Conservation (phyloP, 345 rosid species). For the Gossypium stocksii region DNA sequence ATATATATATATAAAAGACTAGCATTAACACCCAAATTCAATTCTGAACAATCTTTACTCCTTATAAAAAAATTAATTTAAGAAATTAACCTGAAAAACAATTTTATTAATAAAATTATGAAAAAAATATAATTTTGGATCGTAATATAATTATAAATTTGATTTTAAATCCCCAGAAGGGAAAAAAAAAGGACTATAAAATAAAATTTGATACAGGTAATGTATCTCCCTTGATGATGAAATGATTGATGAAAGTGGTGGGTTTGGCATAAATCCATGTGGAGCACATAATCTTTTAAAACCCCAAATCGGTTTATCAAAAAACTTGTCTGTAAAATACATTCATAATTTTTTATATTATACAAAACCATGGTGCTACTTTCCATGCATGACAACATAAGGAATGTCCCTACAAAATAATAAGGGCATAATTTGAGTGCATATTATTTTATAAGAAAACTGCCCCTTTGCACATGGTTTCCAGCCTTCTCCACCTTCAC, state of each 20-base stretch:
- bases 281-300: constrained; percentile 22
- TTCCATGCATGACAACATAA: constrained; percentile 10
- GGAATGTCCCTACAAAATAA: constrained; percentile 24
- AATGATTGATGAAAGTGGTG: constrained; percentile 23
- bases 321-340: background rate
- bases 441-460: background rate
- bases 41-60: too few relatives aligned
- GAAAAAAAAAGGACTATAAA: background rate
- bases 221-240: constrained; percentile 14
- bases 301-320: background rate
- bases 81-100: too few relatives aligned
- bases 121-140: background rate
- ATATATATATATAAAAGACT: too few relatives aligned
- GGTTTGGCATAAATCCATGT: constrained; percentile 37
- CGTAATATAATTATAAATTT: background rate
- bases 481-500: constrained; percentile 33
- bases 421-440: background rate
- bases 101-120: background rate
- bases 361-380: background rate
- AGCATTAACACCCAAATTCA: too few relatives aligned
- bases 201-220: background rate
- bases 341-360: background rate
- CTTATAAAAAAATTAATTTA: too few relatives aligned
- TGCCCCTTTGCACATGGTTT: constrained; percentile 48
- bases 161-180: background rate